These are phyloP conservation scores for Cynanchum wilfordii DNA, from an alignment of 257 asterid species.

Conservation along the genomic window DNA sequence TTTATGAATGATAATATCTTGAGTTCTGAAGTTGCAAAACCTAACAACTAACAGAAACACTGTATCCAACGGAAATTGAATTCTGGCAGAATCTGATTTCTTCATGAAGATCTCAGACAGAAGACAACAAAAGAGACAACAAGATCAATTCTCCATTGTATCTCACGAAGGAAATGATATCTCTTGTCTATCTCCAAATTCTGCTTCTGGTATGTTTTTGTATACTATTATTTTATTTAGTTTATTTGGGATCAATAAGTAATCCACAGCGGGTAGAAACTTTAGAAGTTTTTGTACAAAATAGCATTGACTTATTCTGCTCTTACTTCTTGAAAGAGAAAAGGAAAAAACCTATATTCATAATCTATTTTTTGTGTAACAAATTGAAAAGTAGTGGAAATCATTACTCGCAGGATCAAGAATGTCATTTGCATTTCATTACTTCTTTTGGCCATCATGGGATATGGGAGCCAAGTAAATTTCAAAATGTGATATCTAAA, in stretches of 20 bases:
- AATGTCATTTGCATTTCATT: not conserved
- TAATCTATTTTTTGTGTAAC: not conserved
- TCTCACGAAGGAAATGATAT: constrained; percentile 38
- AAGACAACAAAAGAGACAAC: constrained; percentile 43
- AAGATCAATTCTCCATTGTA: constrained; percentile 27
- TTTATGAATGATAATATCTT: constrained; percentile 10
- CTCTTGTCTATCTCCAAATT: constrained; percentile 38
- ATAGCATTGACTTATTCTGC: not conserved
- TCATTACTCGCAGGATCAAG: not conserved
- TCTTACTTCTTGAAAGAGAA: not conserved
- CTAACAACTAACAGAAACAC: not conserved
- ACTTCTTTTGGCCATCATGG: not conserved
- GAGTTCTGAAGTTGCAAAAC: constrained; percentile 6
- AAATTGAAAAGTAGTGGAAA: not conserved
- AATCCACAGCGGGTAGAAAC: not conserved
- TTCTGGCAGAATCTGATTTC: constrained; percentile 56
- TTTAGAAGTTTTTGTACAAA: not conserved
- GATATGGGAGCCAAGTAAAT: not conserved
- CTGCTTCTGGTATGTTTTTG: constrained; percentile 49
- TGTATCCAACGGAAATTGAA: constrained; percentile 9
- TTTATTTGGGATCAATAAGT: not conserved
- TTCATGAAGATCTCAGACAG: constrained; percentile 49
- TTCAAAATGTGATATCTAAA: not conserved
- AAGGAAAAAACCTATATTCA: not conserved
- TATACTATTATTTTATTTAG: constrained; percentile 5